Base-by-base conservation (phyloP, 1,284 basidiomycete genomes). In the Sporisorium reilianum region DNA sequence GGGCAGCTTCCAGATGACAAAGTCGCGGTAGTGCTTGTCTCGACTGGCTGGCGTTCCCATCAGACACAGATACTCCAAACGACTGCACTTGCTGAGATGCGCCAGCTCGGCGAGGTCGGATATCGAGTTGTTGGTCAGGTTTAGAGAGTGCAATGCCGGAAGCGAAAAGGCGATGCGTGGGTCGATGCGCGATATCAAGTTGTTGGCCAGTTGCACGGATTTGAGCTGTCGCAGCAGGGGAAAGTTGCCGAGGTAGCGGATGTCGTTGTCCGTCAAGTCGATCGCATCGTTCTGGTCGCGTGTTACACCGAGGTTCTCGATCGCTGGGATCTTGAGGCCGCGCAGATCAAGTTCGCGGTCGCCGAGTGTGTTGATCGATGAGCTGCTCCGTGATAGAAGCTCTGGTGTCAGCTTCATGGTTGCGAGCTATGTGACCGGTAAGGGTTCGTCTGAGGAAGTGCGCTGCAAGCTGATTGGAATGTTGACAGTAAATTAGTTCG, bases 281-380 rank as follows among this genome's bases (percentile, higher is more conserved):
- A 99, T 93, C 70, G 91, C 89, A 89, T 93, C 97, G 86, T 92
- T 93, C 87, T 91, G 94, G 87, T 97, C 92, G 91, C 93, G 93
- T 86, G 93, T 97, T 82, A 97, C 94, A 88, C 95, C 97, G 79
- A 99, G 89, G 88, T 99, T 99, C 90, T 99, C 97, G 84, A 99
- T 99, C 55, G 93, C 91, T 48, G 95, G 94, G 82, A 99, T 97
- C 89, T 95, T 96, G 86, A 94, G 93, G 22, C 78, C 78, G 41
- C 77, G 66, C 38, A 75, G 49, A 55, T 82, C 83, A 70, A 99
- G 89, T 87, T 98, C 93, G 64, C 97, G 90, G 86, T 99, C 95
- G 86, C 94, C 95, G 62, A 95, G 86, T 32, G 95, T 90, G 84
- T 96, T 97, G 75, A 97, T 88, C 68, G 90, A 89, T 61, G 93